A percentile compares a stretch with the other conserved stretches of the same genome.
Evolutionary conservation across 495 filamentous ascomycete species (phyloP).

Genomic region (Annulohypoxylon bovei): DNA sequence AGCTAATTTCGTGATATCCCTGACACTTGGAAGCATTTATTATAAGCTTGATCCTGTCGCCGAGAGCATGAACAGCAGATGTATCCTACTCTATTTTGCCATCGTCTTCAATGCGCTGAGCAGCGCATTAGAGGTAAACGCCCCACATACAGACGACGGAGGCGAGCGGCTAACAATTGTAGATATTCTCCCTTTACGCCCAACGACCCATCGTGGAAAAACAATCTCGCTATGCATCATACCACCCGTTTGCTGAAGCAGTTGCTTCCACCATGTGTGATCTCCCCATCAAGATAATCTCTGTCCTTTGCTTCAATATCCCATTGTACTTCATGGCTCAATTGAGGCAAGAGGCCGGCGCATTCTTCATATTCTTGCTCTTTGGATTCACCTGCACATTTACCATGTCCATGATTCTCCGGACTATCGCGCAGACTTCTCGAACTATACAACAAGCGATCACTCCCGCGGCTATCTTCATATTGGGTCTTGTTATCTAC

Average conservation of each 20-base stretch:
- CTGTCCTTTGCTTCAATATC: conserved; percentile 62
- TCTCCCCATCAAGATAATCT: conserved; percentile 62
- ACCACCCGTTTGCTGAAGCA: conserved; percentile 69
- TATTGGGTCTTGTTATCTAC: conserved; percentile 78
- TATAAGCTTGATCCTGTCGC: conserved; percentile 17
- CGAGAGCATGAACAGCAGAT: conserved; percentile 21
- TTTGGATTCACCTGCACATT: conserved; percentile 64
- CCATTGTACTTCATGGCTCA: conserved; percentile 69
- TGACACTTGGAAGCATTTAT: conserved; percentile 67
- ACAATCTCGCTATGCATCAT: conserved; percentile 72
- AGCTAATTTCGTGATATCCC: conserved; percentile 69
- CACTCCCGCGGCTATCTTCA: conserved; percentile 73
- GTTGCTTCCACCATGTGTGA: conserved; percentile 68
- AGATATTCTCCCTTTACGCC: conserved; percentile 67
- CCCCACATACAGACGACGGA: not conserved
- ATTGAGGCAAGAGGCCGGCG: conserved; percentile 59
- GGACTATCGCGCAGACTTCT: conserved; percentile 74
- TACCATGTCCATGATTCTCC: conserved; percentile 69
- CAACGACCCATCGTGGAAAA: conserved; percentile 73
- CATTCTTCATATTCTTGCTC: conserved; percentile 73
- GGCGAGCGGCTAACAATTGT: not conserved
- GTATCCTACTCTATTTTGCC: conserved; percentile 18
- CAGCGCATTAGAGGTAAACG: conserved; percentile 20
- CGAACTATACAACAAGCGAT: conserved; percentile 77
- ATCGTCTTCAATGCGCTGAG: conserved; percentile 16